Percentiles rank a stretch among this genome's conserved stretches.
Conservation (phyloP, 2,329 filamentous ascomycete species). For the Salinomyces thailandicus region DNA sequence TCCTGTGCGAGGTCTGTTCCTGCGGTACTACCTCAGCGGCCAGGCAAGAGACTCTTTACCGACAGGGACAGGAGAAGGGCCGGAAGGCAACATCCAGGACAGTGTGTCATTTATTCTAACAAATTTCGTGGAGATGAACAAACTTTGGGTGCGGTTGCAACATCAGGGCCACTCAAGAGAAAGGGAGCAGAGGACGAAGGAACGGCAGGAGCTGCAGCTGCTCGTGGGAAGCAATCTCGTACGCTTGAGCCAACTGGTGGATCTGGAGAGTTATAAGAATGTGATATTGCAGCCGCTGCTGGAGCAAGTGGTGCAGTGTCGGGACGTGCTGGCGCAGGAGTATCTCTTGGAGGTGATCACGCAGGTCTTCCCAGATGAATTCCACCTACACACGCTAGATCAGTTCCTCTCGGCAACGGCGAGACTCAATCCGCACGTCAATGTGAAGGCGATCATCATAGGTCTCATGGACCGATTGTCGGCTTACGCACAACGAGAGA, state of each 20-base stretch:
- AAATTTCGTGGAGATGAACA: slow-evolving; percentile 99
- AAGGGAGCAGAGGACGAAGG: slow-evolving; percentile 82
- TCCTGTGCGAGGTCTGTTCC: slow-evolving; percentile 85
- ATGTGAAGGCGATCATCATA: slow-evolving; percentile 96
- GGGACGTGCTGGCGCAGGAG: slow-evolving; percentile 92
- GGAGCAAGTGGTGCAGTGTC: slow-evolving; percentile 95
- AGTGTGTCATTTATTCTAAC: slow-evolving; percentile 97
- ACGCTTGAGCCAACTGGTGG: slow-evolving; percentile 86
- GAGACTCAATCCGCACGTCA: slow-evolving; percentile 87
- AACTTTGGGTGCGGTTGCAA: slow-evolving; percentile 94
- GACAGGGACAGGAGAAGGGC: slow-evolving; percentile 70
- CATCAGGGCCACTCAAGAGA: slow-evolving; percentile 96
- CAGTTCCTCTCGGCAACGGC: slow-evolving; percentile 90
- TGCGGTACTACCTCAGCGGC: slow-evolving; percentile 91
- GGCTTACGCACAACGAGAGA: slow-evolving; percentile 84
- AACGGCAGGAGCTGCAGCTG: slow-evolving; percentile 88
- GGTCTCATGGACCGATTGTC: slow-evolving; percentile 94
- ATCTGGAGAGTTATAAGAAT: slow-evolving; percentile 87
- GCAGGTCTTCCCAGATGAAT: slow-evolving; percentile 97
- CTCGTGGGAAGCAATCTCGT: slow-evolving; percentile 95
- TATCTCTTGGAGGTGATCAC: slow-evolving; percentile 97
- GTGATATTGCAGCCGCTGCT: slow-evolving; percentile 78
- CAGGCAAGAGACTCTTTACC: slow-evolving; percentile 88
- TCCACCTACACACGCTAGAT: slow-evolving; percentile 91
- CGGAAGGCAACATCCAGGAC: slow-evolving; percentile 90